Evolutionary conservation across 2,329 filamentous ascomycete genomes (phyloP), one percentile per base, ranked within the genome.

Genomic region (Trichocomaceae sp.): DNA sequence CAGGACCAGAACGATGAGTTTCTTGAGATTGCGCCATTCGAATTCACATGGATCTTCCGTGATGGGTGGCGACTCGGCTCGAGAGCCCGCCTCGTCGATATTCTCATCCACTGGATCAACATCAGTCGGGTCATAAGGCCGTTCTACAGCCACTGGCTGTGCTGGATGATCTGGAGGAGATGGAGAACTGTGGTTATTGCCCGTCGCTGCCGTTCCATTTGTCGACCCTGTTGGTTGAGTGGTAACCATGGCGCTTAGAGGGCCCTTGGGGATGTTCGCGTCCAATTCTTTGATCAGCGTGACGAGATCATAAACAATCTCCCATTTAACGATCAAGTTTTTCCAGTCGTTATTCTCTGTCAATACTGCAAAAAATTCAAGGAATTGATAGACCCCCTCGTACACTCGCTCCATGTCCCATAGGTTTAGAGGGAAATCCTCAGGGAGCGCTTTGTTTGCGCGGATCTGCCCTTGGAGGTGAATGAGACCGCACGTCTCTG

Each of bases 401-500:
- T 95, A 96, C 56, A 95, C 92, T 13, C 92, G 84, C 69, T 97
- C 92, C 87, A 97, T 95, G 64, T 97, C 92, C 92, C 92, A 97
- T 47, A 90, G 81, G 64, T 97, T 95, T 1, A 96, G 84, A 0
- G 92, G 92, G 64, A 96, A 97, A 64, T 96, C 91, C 58, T 88
- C 84, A 0, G 89, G 84, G 57, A 92, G 82, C 15, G 86, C 83
- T 55, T 84, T 79, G 31, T 86, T 84, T 41, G 86, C 84, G 42
- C 89, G 85, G 33, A 96, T 95, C 66, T 96, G 87, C 15, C 89
- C 88, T 73, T 97, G 92, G 2, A 96, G 80, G 65, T 93, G 90
- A 75, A 97, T 96, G 37, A 96, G 78, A n/a, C 91, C 91, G 53
- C 91, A 88, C 15, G 90, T 96, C 66, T 96, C 91, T 0, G 92